Conservation (phyloP, 306 rosid genomes). For the Carpinus viminea region DNA sequence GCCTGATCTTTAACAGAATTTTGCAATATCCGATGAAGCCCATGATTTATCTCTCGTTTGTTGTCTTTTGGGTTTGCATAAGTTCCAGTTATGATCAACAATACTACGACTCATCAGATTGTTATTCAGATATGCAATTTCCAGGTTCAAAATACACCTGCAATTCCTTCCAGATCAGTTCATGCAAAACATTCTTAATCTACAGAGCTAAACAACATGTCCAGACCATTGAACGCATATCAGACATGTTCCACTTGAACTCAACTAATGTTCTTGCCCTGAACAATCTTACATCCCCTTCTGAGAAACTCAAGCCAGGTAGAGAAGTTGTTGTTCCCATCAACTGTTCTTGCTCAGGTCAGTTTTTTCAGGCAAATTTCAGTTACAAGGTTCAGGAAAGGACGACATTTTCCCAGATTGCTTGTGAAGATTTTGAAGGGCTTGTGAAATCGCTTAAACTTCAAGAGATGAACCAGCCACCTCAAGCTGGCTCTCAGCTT, state of each 20-base stretch:
- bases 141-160: constrained; percentile 58
- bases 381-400: constrained; percentile 32
- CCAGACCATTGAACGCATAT: constrained; percentile 36
- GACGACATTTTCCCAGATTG: constrained; percentile 38
- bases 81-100: constrained; percentile 41
- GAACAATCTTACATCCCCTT: constrained; percentile 44
- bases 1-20: too few species aligned
- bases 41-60: constrained; percentile 43
- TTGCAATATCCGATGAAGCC: neutral
- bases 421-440: constrained; percentile 65
- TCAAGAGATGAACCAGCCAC: constrained; percentile 24
- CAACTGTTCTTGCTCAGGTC: constrained; percentile 46
- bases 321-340: constrained; percentile 65
- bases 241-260: constrained; percentile 37
- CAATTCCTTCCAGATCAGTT: constrained; percentile 30
- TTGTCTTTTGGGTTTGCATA: constrained; percentile 38
- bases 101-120: constrained; percentile 38
- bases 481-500: constrained; percentile 39
- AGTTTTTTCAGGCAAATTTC: constrained; percentile 42
- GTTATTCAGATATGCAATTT: constrained; percentile 23
- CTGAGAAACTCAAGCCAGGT: constrained; percentile 38
- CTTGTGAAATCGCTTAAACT: constrained; percentile 47
- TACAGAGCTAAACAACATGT: constrained; percentile 54
- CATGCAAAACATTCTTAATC: constrained; percentile 60
- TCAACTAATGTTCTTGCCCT: constrained; percentile 26